Conservation (phyloP, 73 alveolate species). For the Loxodes magnus region DNA sequence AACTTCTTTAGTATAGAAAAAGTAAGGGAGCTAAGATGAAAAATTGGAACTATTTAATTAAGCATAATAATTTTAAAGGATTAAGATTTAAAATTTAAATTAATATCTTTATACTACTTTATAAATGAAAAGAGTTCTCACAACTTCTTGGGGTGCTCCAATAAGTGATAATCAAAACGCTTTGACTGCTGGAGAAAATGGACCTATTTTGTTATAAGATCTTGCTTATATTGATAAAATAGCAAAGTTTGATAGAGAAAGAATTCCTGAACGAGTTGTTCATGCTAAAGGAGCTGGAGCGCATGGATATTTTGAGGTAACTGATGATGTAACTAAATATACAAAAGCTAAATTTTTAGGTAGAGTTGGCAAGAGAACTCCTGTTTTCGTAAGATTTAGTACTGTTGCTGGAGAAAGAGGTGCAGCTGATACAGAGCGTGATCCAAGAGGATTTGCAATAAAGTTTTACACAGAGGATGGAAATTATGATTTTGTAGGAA, state of each 20-base stretch:
- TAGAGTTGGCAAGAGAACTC: conserved; percentile 74
- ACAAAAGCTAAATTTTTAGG: conserved; percentile 68
- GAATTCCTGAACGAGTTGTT: conserved; percentile 91
- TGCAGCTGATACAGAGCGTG: conserved; percentile 78
- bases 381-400: conserved; percentile 66
- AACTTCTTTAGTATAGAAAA: too few relatives aligned
- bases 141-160: conserved; percentile 68
- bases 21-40: too few relatives aligned
- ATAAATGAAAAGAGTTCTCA: conserved; percentile 46
- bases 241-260: conserved; percentile 83
- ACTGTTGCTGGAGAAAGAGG: conserved; percentile 88
- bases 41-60: too few relatives aligned
- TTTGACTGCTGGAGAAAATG: conserved; percentile 76
- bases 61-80: too few relatives aligned
- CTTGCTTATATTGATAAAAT: conserved; percentile 69
- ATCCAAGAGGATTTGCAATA: conserved; percentile 85
- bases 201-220: conserved; percentile 69
- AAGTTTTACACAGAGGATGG: conserved; percentile 91
- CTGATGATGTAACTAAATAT: conserved; percentile 75
- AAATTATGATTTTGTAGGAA: conserved; percentile 84
- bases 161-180: conserved; percentile 74
- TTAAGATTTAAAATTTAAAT: too few relatives aligned
- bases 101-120: too few relatives aligned
- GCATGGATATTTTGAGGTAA: conserved; percentile 81
- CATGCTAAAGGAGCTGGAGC: conserved; percentile 95